Evolutionary conservation across 257 asterid genomes (phyloP).

Genomic region (Solanum paucissectum): DNA sequence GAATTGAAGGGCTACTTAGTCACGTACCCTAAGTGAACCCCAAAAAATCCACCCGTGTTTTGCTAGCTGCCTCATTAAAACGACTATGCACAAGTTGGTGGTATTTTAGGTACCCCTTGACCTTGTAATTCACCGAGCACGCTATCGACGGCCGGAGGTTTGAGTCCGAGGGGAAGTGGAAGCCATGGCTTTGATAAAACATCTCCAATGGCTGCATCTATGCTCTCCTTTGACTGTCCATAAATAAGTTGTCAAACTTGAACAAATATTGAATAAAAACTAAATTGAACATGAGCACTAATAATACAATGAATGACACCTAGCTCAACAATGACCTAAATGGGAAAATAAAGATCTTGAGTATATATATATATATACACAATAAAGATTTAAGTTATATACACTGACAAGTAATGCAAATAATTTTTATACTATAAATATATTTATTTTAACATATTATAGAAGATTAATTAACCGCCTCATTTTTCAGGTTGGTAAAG

Average conservation of each 20-base stretch:
- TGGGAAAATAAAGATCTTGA: background rate
- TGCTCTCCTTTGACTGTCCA: conserved; percentile 77
- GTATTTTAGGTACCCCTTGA: conserved; percentile 72
- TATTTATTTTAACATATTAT: too few relatives aligned
- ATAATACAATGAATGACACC: background rate
- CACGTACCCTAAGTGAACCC: background rate
- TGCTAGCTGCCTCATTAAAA: background rate
- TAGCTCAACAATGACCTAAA: background rate
- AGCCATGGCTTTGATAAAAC: conserved; percentile 85
- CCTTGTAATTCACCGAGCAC: conserved; percentile 77
- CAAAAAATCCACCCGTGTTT: background rate
- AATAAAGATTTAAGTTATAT: background rate
- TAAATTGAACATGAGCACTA: background rate
- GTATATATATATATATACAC: background rate
- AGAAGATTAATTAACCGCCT: too few relatives aligned
- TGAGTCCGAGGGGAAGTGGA: conserved; percentile 89
- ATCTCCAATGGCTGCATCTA: conserved; percentile 91
- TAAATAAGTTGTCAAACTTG: background rate
- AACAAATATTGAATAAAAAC: background rate
- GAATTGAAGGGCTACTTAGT: conserved; percentile 26
- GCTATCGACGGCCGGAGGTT: conserved; percentile 66
- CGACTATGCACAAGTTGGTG: conserved; percentile 42
- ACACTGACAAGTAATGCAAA: background rate
- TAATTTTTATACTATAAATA: background rate
- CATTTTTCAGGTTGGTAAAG: too few relatives aligned